Conservation (phyloP, 2,329 filamentous ascomycete genomes). For the Fusarium sp. region DNA sequence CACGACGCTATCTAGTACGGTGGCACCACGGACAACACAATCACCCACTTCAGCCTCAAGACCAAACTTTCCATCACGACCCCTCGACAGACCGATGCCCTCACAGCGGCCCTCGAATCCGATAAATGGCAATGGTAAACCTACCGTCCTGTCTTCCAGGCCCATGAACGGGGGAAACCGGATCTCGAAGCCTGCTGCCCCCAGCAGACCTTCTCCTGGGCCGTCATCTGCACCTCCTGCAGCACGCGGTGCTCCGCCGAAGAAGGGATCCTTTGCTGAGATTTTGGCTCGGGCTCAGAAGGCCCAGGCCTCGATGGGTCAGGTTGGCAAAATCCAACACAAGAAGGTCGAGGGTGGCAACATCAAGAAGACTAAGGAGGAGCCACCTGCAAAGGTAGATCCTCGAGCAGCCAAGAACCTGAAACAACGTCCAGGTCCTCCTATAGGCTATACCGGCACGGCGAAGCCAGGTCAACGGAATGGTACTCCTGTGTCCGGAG, state of each 20-base stretch:
- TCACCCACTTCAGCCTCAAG: slow-evolving; percentile 39
- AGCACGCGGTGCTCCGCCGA: slow-evolving; percentile 69
- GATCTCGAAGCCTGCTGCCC: slow-evolving; percentile 46
- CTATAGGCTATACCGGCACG: slow-evolving; percentile 53
- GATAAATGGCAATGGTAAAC: slow-evolving; percentile 32
- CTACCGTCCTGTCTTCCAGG: slow-evolving; percentile 46
- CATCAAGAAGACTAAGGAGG: slow-evolving; percentile 63
- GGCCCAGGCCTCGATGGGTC: slow-evolving; percentile 72
- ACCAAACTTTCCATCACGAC: slow-evolving; percentile 44
- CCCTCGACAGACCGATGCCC: slow-evolving; percentile 47
- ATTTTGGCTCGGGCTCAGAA: slow-evolving; percentile 81
- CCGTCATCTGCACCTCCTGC: slow-evolving; percentile 58
- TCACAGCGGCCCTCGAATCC: slow-evolving; percentile 45
- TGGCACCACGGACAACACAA: slow-evolving; percentile 42
- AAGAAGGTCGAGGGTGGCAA: slow-evolving; percentile 78
- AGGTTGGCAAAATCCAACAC: slow-evolving; percentile 80
- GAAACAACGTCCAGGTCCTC: slow-evolving; percentile 32
- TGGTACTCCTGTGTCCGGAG: slow-evolving; percentile 46
- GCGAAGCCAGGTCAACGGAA: slow-evolving; percentile 50
- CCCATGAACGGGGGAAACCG: slow-evolving; percentile 47
- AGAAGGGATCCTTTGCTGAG: slow-evolving; percentile 82
- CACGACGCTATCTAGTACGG: slow-evolving; percentile 44
- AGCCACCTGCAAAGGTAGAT: slow-evolving; percentile 51
- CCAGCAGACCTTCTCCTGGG: slow-evolving; percentile 46
- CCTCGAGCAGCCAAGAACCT: slow-evolving; percentile 44